phyloP scores from a whole-genome alignment of 306 rosid species.

The Sicyos baderoa region DNA sequence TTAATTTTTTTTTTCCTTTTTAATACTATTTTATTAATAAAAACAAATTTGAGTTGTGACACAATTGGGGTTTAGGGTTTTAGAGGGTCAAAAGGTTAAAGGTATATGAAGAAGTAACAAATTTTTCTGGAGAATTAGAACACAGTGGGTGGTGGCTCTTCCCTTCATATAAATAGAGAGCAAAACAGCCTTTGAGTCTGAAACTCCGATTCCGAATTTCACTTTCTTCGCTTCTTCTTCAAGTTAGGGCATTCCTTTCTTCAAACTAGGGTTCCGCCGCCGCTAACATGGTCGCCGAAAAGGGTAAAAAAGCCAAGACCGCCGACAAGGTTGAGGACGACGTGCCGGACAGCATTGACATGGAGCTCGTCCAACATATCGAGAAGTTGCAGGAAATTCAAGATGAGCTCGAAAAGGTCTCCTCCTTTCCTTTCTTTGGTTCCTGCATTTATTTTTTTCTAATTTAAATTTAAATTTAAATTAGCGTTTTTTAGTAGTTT shows the following conservation, averaged over 20 bases:
- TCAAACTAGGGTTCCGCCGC: conserved; percentile 14
- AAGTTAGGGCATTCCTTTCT: background rate
- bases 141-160: no score
- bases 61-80: no score
- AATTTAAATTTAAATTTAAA: background rate
- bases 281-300: conserved; percentile 28
- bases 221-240: conserved; percentile 1
- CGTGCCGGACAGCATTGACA: conserved; percentile 31
- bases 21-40: no score
- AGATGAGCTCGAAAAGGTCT: conserved; percentile 52
- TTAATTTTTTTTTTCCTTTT: no score
- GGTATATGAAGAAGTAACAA: no score
- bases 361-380: conserved; percentile 28
- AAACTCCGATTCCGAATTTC: conserved; percentile 4
- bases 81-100: no score
- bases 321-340: conserved; percentile 22
- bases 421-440: background rate
- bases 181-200: background rate
- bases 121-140: no score
- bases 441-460: background rate
- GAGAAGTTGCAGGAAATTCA: conserved; percentile 58
- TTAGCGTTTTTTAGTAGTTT: background rate
- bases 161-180: background rate
- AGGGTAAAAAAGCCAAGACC: conserved; percentile 33
- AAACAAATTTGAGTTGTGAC: no score